These are phyloP conservation scores for Aspergillus carlsbadensis DNA, from an alignment of 495 filamentous ascomycete genomes.

Conservation along the genomic window DNA sequence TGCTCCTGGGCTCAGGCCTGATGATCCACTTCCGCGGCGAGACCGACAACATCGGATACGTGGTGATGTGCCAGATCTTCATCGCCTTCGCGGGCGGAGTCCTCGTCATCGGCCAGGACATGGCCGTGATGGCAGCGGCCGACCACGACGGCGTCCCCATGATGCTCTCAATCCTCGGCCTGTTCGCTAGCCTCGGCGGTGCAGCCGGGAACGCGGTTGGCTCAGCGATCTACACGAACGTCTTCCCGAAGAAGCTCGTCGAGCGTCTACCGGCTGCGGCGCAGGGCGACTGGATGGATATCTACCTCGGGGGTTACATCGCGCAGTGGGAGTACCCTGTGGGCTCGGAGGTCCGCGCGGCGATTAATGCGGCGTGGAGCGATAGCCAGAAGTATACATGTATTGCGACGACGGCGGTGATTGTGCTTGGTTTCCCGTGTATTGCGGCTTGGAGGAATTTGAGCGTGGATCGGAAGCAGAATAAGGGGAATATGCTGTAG, in stretches of 20 bases:
- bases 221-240: slow-evolving; percentile 62
- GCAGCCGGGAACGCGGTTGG: slow-evolving; percentile 61
- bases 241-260: slow-evolving; percentile 55
- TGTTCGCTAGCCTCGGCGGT: slow-evolving; percentile 65
- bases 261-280: slow-evolving; percentile 33
- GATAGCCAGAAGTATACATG: slow-evolving; percentile 56
- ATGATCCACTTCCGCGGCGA: slow-evolving; percentile 70
- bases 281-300: slow-evolving; percentile 13
- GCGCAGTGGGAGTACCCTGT: slow-evolving; percentile 52
- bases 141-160: slow-evolving; percentile 59
- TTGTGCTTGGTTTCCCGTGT: slow-evolving; percentile 34
- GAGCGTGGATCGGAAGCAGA: slow-evolving; percentile 40
- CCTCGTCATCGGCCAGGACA: slow-evolving; percentile 61
- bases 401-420: slow-evolving; percentile 46
- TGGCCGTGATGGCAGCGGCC: slow-evolving; percentile 66
- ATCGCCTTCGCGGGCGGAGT: slow-evolving; percentile 64
- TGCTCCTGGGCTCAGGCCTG: slow-evolving; percentile 62
- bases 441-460: slow-evolving; percentile 45
- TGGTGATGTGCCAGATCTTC: slow-evolving; percentile 78
- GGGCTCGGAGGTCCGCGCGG: slow-evolving; percentile 50
- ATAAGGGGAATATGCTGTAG: slow-evolving; percentile 30
- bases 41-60: slow-evolving; percentile 58
- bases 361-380: slow-evolving; percentile 57
- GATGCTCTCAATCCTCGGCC: slow-evolving; percentile 59
- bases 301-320: slow-evolving; percentile 42